Evolutionary conservation across 2,329 filamentous ascomycete species (phyloP), one percentile per base, ranked within the genome.

Genomic region (Niveomyces coronatus): DNA sequence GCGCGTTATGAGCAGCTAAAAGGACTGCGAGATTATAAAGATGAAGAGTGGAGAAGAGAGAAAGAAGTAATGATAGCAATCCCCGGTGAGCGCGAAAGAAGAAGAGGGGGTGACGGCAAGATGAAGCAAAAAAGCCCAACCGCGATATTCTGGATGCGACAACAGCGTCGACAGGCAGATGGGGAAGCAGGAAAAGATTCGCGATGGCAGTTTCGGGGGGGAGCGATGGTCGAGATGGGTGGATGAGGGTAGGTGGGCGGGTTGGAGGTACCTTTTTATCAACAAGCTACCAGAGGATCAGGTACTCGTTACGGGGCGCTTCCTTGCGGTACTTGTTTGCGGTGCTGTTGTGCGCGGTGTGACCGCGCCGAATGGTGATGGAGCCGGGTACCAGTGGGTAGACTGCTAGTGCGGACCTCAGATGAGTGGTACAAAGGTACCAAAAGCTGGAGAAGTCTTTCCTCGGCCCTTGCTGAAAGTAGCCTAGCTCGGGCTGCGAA

Each of bases 71-170:
- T 10, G 9, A 27, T 16, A 35, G 29, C 32, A 32, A 31, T 30
- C 28, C 29, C 15, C 22, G n/a, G 15, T 11, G 18, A 18, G 24
- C 23, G 29, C n/a, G 15, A 35, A 22, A 29, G 29, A 31, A 35
- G 4, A 19, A 16, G 15, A 15, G 14, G 24, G 31, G 38, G 35
- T 40, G 31, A 35, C 32, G 41, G 27, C 33, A 44, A 41, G 22
- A 38, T 44, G 35, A 36, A 42, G 28, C 35, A 37, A 43, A 40
- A 31, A 28, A 17, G 33, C 29, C 22, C 39, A 23, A 31, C 30
- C 23, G 18, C 29, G 32, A 34, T 26, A 36, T 36, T 19, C 22
- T 9, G 27, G 38, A 40, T 36, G 38, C 38, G 38, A 36, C 32
- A 28, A 27, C 31, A 28, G 32, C 26, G 32, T 30, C 32, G 18